Conservation (phyloP, 345 rosid species). For the Viola odorata region DNA sequence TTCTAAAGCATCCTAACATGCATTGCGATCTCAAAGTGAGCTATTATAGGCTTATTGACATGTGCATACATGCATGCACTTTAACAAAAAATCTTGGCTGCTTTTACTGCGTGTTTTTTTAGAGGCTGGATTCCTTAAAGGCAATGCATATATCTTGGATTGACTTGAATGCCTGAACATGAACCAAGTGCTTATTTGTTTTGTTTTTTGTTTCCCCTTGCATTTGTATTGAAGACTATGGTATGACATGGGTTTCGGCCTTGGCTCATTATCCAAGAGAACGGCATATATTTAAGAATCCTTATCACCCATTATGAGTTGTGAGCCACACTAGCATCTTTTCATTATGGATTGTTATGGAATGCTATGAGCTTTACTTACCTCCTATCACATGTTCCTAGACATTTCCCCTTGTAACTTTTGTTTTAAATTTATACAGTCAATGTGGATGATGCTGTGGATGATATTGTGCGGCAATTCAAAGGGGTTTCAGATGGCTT, state of each 20-base stretch:
- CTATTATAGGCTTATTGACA: too few species aligned
- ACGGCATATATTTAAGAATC: neutral
- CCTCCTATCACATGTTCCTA: neutral
- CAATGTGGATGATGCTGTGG: conserved; percentile 97
- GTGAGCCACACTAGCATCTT: neutral
- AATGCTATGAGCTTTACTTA: neutral
- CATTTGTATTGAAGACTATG: too few species aligned
- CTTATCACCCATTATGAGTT: neutral
- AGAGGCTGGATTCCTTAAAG: too few species aligned
- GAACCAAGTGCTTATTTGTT: too few species aligned
- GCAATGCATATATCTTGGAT: too few species aligned
- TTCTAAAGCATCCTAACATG: too few species aligned
- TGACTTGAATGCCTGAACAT: too few species aligned
- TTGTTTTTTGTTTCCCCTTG: too few species aligned
- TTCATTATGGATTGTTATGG: neutral
- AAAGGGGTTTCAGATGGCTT: conserved; percentile 92
- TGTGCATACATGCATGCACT: too few species aligned
- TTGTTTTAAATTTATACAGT: conserved; percentile 40
- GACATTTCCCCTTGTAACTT: neutral
- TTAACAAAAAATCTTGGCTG: too few species aligned
- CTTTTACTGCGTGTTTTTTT: too few species aligned
- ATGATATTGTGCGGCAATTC: conserved; percentile 85
- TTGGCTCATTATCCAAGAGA: neutral
- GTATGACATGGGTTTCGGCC: neutral
- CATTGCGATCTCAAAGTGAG: too few species aligned